These are phyloP conservation scores for Mercurialis annua DNA, from an alignment of 345 rosid species.

Conservation along the genomic window DNA sequence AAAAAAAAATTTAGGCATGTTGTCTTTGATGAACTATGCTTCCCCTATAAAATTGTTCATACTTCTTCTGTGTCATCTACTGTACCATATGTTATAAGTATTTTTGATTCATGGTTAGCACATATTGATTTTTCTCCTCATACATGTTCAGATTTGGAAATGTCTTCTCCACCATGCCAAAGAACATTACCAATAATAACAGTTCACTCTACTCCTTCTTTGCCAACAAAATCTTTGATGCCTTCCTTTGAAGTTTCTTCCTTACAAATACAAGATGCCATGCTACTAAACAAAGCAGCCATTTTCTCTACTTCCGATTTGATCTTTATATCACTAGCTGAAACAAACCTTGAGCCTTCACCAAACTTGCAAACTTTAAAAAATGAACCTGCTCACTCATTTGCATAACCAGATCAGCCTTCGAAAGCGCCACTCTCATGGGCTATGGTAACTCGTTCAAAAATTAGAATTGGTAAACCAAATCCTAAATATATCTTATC, in stretches of 20 bases:
- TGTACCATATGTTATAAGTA: too few relatives aligned
- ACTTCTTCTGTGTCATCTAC: too few relatives aligned
- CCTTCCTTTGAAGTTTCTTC: neutral
- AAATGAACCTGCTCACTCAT: too few relatives aligned
- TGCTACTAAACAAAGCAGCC: neutral
- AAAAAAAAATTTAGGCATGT: too few relatives aligned
- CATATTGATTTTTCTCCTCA: too few relatives aligned
- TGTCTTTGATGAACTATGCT: too few relatives aligned
- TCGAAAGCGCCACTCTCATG: neutral
- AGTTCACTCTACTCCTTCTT: neutral
- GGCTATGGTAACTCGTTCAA: neutral
- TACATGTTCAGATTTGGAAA: too few relatives aligned
- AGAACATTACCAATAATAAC: neutral
- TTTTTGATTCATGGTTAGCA: neutral
- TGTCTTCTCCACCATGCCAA: too few relatives aligned
- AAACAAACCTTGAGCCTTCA: too few relatives aligned
- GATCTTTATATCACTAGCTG: neutral
- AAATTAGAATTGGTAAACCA: neutral
- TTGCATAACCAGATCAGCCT: neutral
- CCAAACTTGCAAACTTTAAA: too few relatives aligned
- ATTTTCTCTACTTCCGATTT: neutral
- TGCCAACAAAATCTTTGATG: neutral
- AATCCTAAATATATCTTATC: conserved; percentile 10
- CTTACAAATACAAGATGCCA: neutral
- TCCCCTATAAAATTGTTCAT: too few relatives aligned